Evolutionary conservation across 257 asterid genomes (phyloP).

Genomic region (Solanum etuberosum): DNA sequence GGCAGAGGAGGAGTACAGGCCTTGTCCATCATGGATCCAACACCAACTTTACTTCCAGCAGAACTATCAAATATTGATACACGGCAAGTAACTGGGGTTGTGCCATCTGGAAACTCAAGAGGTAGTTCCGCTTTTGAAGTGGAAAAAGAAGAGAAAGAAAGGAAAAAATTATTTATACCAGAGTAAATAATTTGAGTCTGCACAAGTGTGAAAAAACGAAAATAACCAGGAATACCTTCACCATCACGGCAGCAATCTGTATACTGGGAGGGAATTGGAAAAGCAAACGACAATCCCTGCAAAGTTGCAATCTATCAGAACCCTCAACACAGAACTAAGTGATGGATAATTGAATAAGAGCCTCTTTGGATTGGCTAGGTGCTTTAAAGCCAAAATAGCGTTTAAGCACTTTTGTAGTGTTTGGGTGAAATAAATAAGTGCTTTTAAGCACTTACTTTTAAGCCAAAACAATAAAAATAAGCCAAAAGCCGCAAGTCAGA

Average conservation of each 20-base stretch:
- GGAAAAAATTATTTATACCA: background rate
- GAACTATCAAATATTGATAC: conserved; percentile 64
- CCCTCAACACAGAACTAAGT: background rate
- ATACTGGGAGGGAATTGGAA: conserved; percentile 71
- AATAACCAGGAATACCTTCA: conserved; percentile 20
- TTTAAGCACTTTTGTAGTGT: background rate
- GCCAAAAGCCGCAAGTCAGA: background rate
- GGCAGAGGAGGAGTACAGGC: conserved; percentile 71
- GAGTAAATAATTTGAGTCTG: background rate
- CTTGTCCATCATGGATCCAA: conserved; percentile 58
- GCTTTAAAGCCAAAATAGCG: background rate
- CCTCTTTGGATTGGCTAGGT: background rate
- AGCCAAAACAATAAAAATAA: background rate
- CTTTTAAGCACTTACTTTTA: background rate
- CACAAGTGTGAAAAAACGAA: background rate
- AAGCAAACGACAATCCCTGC: conserved; percentile 81
- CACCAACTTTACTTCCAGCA: conserved; percentile 60
- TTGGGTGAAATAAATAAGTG: background rate
- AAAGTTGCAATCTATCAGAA: conserved; percentile 11
- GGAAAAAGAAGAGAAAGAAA: background rate
- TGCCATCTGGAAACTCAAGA: conserved; percentile 84
- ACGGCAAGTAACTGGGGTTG: conserved; percentile 81
- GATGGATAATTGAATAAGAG: background rate
- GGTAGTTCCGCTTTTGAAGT: conserved; percentile 57
- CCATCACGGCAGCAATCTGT: conserved; percentile 51